Conservation (phyloP, 306 rosid species). For the Dicorynia guianensis region DNA sequence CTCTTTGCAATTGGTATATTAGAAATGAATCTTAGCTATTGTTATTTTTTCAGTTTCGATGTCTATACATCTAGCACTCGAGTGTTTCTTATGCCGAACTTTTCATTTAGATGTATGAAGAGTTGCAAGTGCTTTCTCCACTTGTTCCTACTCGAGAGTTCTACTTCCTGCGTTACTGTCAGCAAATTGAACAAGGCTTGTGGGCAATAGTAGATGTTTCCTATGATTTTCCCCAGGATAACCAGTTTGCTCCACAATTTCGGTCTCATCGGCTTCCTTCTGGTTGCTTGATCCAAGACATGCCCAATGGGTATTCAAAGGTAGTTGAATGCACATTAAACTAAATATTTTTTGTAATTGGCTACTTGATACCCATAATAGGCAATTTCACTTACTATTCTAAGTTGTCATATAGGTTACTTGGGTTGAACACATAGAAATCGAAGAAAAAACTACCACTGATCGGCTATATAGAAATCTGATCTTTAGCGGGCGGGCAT, state of each 20-base stretch:
- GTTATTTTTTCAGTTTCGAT: slow-evolving; percentile 7
- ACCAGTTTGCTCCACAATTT: slow-evolving; percentile 64
- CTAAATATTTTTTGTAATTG: background rate
- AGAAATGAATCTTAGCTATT: slow-evolving; percentile 2
- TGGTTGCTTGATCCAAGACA: slow-evolving; percentile 88
- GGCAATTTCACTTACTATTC: slow-evolving; percentile 26
- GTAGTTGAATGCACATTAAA: slow-evolving; percentile 40
- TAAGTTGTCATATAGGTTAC: slow-evolving; percentile 61
- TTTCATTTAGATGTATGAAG: slow-evolving; percentile 75
- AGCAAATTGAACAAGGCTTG: slow-evolving; percentile 81
- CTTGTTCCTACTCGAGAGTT: slow-evolving; percentile 83
- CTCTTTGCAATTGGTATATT: slow-evolving; percentile 77
- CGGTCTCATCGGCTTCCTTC: slow-evolving; percentile 81
- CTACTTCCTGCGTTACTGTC: slow-evolving; percentile 82
- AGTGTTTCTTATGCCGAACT: background rate
- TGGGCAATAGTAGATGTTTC: slow-evolving; percentile 92
- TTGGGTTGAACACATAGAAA: slow-evolving; percentile 93
- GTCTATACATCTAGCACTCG: slow-evolving; percentile 1
- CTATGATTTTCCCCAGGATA: slow-evolving; percentile 76
- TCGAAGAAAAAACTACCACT: slow-evolving; percentile 79
- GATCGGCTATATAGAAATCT: slow-evolving; percentile 77
- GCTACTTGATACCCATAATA: background rate
- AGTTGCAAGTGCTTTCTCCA: slow-evolving; percentile 84
- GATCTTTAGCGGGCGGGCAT: slow-evolving; percentile 73
- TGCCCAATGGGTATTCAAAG: slow-evolving; percentile 97